Percentiles rank a stretch among this genome's conserved stretches.
Evolutionary conservation across 2,329 filamentous ascomycete genomes (phyloP).

Genomic region (Stylonectria norvegica): DNA sequence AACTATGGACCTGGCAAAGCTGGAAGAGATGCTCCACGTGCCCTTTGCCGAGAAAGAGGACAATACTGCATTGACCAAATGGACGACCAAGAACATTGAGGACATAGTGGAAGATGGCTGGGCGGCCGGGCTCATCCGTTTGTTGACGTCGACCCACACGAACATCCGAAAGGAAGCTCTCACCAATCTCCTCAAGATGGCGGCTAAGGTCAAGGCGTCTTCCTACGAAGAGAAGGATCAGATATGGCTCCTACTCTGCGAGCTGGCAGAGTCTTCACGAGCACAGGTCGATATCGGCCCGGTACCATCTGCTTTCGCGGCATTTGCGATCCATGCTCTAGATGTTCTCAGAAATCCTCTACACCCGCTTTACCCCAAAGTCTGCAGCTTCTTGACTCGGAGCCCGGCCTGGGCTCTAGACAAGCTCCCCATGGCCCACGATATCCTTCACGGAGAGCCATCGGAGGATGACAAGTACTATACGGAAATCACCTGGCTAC

Average conservation of each 20-base stretch:
- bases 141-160: slow-evolving; percentile 70
- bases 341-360: slow-evolving; percentile 70
- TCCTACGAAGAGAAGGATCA: slow-evolving; percentile 73
- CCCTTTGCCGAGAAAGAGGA: slow-evolving; percentile 48
- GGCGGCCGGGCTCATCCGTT: slow-evolving; percentile 65
- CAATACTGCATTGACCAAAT: slow-evolving; percentile 54
- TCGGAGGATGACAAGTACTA: slow-evolving; percentile 70
- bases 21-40: slow-evolving; percentile 51
- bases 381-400: slow-evolving; percentile 79
- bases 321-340: slow-evolving; percentile 70
- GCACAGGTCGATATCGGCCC: slow-evolving; percentile 51
- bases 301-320: slow-evolving; percentile 70
- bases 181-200: slow-evolving; percentile 64
- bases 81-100: slow-evolving; percentile 73
- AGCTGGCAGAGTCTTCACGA: slow-evolving; percentile 72
- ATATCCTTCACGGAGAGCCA: slow-evolving; percentile 62
- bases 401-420: slow-evolving; percentile 73
- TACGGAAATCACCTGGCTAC: slow-evolving; percentile 70
- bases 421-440: slow-evolving; percentile 67
- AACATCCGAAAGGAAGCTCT: slow-evolving; percentile 78
- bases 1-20: slow-evolving; percentile 38
- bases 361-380: slow-evolving; percentile 79
- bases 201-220: slow-evolving; percentile 61
- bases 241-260: slow-evolving; percentile 74
- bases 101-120: slow-evolving; percentile 77